These are phyloP conservation scores for Hygrocybe coccinea DNA, from an alignment of 768 basidiomycete genomes.

Conservation along the genomic window DNA sequence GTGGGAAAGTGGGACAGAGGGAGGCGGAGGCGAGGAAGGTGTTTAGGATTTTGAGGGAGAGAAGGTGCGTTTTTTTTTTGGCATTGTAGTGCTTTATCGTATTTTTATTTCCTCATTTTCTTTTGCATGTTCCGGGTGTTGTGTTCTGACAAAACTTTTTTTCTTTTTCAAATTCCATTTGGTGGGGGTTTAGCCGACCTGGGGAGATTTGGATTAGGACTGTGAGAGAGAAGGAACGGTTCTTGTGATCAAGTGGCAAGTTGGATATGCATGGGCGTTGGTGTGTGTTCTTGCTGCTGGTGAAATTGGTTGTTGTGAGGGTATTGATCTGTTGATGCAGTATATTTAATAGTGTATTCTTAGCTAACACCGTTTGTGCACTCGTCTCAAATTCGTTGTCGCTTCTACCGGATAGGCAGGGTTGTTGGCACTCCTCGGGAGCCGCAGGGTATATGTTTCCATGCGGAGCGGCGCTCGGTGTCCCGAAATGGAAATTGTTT, in stretches of 20 bases:
- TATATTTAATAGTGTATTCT: too few species aligned
- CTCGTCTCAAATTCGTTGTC: too few species aligned
- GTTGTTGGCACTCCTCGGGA: too few species aligned
- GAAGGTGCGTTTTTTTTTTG: conserved; percentile 46
- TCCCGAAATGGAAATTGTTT: too few species aligned
- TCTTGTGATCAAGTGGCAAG: conserved; percentile 32
- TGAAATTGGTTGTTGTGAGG: neutral
- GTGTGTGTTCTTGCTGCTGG: too few species aligned
- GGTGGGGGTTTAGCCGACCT: conserved; percentile 48
- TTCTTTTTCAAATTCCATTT: neutral
- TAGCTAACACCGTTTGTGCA: too few species aligned
- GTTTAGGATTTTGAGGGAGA: conserved; percentile 72
- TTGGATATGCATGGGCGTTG: neutral
- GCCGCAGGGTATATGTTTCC: too few species aligned
- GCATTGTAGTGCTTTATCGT: too few species aligned
- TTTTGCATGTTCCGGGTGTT: too few species aligned
- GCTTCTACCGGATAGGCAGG: too few species aligned
- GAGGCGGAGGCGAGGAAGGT: conserved; percentile 47
- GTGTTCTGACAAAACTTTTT: neutral
- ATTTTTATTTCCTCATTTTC: conserved; percentile 10
- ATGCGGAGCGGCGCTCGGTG: too few species aligned
- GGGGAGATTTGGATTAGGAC: conserved; percentile 69
- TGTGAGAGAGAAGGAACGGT: conserved; percentile 60
- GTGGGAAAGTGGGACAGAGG: conserved; percentile 28
- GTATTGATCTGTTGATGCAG: neutral